phyloP scores from a whole-genome alignment of 768 basidiomycete species.

The Epithele typhae region DNA sequence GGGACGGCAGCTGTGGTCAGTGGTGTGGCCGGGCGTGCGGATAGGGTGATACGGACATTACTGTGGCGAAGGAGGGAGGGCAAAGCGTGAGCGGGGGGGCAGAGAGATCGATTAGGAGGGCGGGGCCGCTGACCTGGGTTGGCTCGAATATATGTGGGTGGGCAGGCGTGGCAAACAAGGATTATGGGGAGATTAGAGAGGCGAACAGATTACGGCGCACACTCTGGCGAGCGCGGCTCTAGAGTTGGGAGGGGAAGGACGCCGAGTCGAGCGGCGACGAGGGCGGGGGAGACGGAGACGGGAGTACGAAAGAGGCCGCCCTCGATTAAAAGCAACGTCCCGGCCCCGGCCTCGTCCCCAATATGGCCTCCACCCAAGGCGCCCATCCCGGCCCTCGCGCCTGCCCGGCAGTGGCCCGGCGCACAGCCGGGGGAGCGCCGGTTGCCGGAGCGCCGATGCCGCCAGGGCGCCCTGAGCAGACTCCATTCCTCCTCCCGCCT shows the following conservation, averaged over 20 bases:
- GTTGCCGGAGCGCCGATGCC: no score
- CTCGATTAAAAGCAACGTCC: no score
- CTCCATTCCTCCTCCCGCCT: no score
- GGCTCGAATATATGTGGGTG: neutral
- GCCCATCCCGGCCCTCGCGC: no score
- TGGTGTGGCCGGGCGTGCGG: neutral
- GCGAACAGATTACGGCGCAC: neutral
- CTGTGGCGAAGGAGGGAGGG: neutral
- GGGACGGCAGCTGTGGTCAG: neutral
- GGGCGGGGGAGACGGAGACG: neutral
- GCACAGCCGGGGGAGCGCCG: no score
- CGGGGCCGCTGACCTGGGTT: neutral
- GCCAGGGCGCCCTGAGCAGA: no score
- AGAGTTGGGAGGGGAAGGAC: neutral
- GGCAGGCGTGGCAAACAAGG: neutral
- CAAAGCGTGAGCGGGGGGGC: neutral
- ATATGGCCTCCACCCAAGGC: no score
- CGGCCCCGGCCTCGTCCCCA: no score
- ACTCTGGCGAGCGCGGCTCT: neutral
- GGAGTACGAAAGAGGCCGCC: no score
- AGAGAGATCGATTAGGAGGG: neutral
- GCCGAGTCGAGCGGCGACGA: neutral
- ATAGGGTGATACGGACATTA: neutral
- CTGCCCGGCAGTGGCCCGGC: no score
- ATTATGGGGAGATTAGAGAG: neutral